Evolutionary conservation across 2,329 filamentous ascomycete species (phyloP), one percentile per base, ranked within the genome.

Genomic region (Thermothelomyces thermophilus): DNA sequence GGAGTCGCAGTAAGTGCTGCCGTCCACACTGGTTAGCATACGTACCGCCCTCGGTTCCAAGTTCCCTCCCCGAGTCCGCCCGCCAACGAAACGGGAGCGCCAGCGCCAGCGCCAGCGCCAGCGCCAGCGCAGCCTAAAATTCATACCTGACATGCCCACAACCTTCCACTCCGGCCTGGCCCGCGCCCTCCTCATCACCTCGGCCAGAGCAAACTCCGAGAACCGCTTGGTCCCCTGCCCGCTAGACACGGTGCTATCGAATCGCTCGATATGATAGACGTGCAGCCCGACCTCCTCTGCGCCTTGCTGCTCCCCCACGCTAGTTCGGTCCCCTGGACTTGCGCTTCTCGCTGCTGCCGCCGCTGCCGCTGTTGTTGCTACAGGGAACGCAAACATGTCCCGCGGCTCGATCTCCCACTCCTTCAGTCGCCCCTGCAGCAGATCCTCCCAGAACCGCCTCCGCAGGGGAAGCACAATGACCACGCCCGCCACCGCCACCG

Each of bases 191-290:
- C 47, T 42, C 34, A 51, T 20, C 3, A 60, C 54, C 19, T 58
- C 56, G 1, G 45, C 50, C n/a, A 64, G 16, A 1, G 58, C 61
- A 30, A 51, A 42, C 41, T 58, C 56, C 1, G 58, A 55, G 43
- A 65, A 65, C 11, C 58, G 40, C 33, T 34, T 56, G 22, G 13
- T 33, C n/a, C 14, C 34, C 6, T 17, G 26, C 7, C 8, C 33
- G 16, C 13, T 10, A 3, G 1, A 9, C 19, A 13, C 7, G 28
- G n/a, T n/a, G n/a, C n/a, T 50, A 52, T 6, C 42, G 30, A 63
- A 63, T 13, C 60, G 56, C 53, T 68, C 66, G 50, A 68, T 57
- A 46, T 68, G 66, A 54, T 66, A 68, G 5, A 68, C 58, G 55
- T 68, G 66, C 41, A 68, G 44, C 4, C 66, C 66, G 7, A 67